Base-by-base conservation (phyloP, 1,284 basidiomycete species). In the Ceratobasidium sp. region DNA sequence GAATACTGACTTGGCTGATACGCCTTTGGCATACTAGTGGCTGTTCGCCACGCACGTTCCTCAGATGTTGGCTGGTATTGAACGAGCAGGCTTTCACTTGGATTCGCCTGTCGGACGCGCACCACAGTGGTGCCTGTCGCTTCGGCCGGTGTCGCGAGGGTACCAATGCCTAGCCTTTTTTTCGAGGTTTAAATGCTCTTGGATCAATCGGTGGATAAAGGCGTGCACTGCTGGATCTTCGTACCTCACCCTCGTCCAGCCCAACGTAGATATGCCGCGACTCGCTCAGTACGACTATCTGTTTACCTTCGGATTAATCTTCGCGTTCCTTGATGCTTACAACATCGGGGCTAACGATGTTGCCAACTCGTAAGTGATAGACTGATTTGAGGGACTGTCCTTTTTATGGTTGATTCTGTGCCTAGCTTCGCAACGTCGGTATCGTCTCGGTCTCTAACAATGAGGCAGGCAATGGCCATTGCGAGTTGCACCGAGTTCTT, bases 401-500 rank as follows among this genome's bases (percentile, higher is more conserved):
- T 49, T 2, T 37, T 4, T 54, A 26, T 66, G 31, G 84, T 84
- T 77, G 85, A 84, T 82, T 83, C 84, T 7, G 26, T 20, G 15
- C 10, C 17, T 39, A 75, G 71, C 17, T 87, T 85, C 80, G 86
- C 86, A 1, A 86, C 86, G 0, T 85, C 85, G 23, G 85, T 87
- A 23, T 83, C 85, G 2, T 85, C 85, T n/a, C 83, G 83, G 60
- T 85, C 84, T 13, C 80, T 88, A 42, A 85, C 86, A 1, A 80
- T 87, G 79, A 78, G 80, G 33, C 86, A 87, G 80, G 87, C 86
- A 0, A 78, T 81, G 39, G 10, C 85, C 4, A 82, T 83, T 0
- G 87, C 86, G 0, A 83, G 49, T 15, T 61, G 91, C 90, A 82
- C 90, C 92, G 17, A 92, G 81, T 73, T 89, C 89, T 73, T 87